Conservation (phyloP, 768 basidiomycete genomes). For the Daedaleopsis nitida region DNA sequence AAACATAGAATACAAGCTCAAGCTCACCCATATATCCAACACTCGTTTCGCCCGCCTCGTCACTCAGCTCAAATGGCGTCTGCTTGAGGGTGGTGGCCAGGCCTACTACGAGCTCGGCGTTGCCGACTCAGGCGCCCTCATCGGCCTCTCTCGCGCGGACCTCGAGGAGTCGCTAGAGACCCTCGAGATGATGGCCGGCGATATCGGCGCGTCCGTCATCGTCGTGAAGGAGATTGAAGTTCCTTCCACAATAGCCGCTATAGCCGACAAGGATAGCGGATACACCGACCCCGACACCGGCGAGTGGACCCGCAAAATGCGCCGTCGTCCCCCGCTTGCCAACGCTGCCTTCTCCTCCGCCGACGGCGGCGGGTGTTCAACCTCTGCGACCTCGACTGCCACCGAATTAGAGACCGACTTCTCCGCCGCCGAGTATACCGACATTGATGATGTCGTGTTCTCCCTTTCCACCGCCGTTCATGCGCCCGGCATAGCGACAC, state of each 20-base stretch:
- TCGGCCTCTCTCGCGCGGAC: constrained; percentile 74
- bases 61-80: constrained; percentile 94
- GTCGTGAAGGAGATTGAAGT: constrained; percentile 89
- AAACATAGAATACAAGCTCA: constrained; percentile 94
- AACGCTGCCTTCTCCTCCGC: constrained; percentile 16
- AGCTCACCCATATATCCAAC: constrained; percentile 76
- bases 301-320: constrained; percentile 37
- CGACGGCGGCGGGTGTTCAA: constrained; percentile 21
- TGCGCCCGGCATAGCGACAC: constrained; percentile 12
- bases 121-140: constrained; percentile 83
- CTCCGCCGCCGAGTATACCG: constrained; percentile 39
- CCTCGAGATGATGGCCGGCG: constrained; percentile 91
- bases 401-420: constrained; percentile 44
- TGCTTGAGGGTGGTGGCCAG: constrained; percentile 56
- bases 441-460: constrained; percentile 37
- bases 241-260: constrained; percentile 48
- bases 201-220: constrained; percentile 90
- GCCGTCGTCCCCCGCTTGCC: constrained; percentile 6
- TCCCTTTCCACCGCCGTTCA: constrained; percentile 8
- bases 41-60: constrained; percentile 82
- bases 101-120: constrained; percentile 64
- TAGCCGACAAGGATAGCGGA: constrained; percentile 37
- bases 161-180: constrained; percentile 84
- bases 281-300: constrained; percentile 37
- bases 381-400: constrained; percentile 32